Evolutionary conservation across 1,139 yeast genomes (phyloP).

Genomic region (Hemisphaericaspora xylofermentans): DNA sequence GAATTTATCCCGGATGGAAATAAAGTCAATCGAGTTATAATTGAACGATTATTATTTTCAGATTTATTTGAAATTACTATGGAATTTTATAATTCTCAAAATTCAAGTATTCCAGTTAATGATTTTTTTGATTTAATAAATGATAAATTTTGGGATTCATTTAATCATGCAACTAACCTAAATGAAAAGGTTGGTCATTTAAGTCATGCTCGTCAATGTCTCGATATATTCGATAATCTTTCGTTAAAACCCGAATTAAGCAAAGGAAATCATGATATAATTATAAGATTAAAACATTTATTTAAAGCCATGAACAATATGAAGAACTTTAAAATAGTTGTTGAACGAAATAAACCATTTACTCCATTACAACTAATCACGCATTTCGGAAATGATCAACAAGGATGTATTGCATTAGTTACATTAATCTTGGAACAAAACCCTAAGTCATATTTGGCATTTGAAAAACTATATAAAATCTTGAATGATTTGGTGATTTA

Average conservation of each 20-base stretch:
- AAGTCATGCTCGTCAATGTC: conserved; percentile 39
- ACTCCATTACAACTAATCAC: conserved; percentile 31
- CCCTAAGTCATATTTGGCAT: conserved; percentile 51
- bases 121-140: conserved; percentile 21
- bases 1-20: conserved; percentile 23
- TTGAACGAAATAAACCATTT: conserved; percentile 29
- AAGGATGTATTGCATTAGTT: conserved; percentile 26
- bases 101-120: conserved; percentile 18
- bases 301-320: conserved; percentile 29
- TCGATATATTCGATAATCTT: conserved; percentile 32
- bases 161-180: conserved; percentile 50
- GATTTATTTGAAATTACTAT: conserved; percentile 35
- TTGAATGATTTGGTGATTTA: conserved; percentile 37
- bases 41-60: conserved; percentile 39
- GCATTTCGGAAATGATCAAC: conserved; percentile 21
- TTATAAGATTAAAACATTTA: conserved; percentile 29
- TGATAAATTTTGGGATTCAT: conserved; percentile 54
- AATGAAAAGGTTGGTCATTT: conserved; percentile 49
- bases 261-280: conserved; percentile 14
- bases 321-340: conserved; percentile 37
- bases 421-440: conserved; percentile 53
- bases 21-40: conserved; percentile 31
- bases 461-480: conserved; percentile 42
- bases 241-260: conserved; percentile 13
- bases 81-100: conserved; percentile 19